Evolutionary conservation across 192 early-diverging fungal species (phyloP).

Genomic region (Polychytrium aggregatum): DNA sequence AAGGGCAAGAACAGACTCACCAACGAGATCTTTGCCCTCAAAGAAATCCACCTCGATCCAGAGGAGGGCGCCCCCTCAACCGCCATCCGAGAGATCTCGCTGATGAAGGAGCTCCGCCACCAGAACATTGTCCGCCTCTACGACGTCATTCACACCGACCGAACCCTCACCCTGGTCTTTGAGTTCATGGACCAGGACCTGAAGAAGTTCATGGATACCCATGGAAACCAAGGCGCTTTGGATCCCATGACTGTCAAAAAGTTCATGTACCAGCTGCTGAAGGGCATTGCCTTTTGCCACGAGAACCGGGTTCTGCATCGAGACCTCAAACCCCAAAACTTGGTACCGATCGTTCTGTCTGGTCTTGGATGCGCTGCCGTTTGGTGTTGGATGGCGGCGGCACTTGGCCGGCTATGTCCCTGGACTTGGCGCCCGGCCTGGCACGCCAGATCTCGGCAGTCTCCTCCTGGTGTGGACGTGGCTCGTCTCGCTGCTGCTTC

Average conservation of each 20-base stretch:
- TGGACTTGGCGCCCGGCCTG: conserved; percentile 35
- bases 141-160: conserved; percentile 95
- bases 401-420: too few relatives aligned
- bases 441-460: too few relatives aligned
- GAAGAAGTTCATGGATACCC: conserved; percentile 92
- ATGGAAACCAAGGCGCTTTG: neutral
- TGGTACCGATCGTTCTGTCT: conserved; percentile 80
- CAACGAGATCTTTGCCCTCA: conserved; percentile 91
- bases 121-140: conserved; percentile 70
- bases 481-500: too few relatives aligned
- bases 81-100: conserved; percentile 70
- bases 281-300: conserved; percentile 96
- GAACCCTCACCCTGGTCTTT: conserved; percentile 96
- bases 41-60: conserved; percentile 52
- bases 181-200: conserved; percentile 97
- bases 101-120: conserved; percentile 73
- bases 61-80: conserved; percentile 47
- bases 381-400: conserved; percentile 57
- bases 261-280: conserved; percentile 94
- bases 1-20: conserved; percentile 93
- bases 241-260: conserved; percentile 30
- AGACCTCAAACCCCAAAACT: conserved; percentile 63
- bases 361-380: conserved; percentile 87
- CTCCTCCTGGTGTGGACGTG: too few relatives aligned
- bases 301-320: conserved; percentile 91